Conservation (phyloP, 2,329 filamentous ascomycete genomes). For the Scytalidium sp. region DNA sequence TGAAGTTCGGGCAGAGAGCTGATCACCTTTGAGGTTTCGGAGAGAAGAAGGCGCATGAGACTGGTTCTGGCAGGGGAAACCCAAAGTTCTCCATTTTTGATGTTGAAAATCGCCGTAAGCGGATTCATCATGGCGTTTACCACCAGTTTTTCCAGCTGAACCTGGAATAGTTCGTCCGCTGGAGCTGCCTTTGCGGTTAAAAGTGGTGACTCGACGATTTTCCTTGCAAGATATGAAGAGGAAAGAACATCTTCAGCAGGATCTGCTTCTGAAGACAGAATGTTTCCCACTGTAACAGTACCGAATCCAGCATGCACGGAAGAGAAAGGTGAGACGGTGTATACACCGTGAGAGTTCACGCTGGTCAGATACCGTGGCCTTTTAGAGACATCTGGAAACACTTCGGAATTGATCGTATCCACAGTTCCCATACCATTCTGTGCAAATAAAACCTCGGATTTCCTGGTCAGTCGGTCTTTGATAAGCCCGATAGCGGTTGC, state of each 20-base stretch:
- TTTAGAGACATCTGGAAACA: slow-evolving; percentile 55
- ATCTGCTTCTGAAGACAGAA: neutral
- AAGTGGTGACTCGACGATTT: slow-evolving; percentile 39
- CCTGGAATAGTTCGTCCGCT: slow-evolving; percentile 44
- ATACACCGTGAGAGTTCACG: slow-evolving; percentile 55
- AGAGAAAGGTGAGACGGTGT: slow-evolving; percentile 45
- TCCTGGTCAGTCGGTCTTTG: slow-evolving; percentile 55
- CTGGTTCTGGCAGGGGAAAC: slow-evolving; percentile 51
- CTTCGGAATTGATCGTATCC: slow-evolving; percentile 52
- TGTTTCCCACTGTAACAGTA: slow-evolving; percentile 41
- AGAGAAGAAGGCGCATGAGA: slow-evolving; percentile 66
- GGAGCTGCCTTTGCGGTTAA: slow-evolving; percentile 39
- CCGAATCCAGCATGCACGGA: slow-evolving; percentile 52
- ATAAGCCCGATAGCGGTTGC: slow-evolving; percentile 59
- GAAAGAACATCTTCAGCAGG: neutral
- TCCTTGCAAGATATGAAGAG: slow-evolving; percentile 29
- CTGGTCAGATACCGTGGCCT: slow-evolving; percentile 74
- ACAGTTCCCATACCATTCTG: slow-evolving; percentile 84
- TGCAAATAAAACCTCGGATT: slow-evolving; percentile 75
- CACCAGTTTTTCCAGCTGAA: slow-evolving; percentile 85
- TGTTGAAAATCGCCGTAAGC: slow-evolving; percentile 73
- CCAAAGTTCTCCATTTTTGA: slow-evolving; percentile 76
- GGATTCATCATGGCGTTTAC: slow-evolving; percentile 82
- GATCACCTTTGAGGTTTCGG: slow-evolving; percentile 76
- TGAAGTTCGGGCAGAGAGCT: slow-evolving; percentile 29